Conservation (phyloP, 1,284 basidiomycete genomes). For the Puccinia hordei region DNA sequence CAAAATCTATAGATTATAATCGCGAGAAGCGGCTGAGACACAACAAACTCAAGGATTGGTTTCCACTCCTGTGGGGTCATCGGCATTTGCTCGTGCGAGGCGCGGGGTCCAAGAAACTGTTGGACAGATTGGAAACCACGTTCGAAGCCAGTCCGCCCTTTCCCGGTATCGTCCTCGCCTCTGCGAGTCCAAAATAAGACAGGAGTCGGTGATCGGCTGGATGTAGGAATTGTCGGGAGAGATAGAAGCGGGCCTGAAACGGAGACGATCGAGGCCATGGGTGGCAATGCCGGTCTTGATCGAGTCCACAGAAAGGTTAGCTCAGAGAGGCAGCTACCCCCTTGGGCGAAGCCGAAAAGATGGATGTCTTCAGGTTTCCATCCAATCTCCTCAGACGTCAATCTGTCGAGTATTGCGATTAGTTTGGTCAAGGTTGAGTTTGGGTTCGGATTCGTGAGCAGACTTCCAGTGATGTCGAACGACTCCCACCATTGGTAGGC, state of each 20-base stretch:
- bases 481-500: slow-evolving; percentile 86
- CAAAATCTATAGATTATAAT: background rate
- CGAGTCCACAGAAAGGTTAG: slow-evolving; percentile 65
- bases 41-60: slow-evolving; percentile 39
- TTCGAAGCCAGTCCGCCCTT: slow-evolving; percentile 18
- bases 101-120: slow-evolving; percentile 1
- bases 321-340: slow-evolving; percentile 77
- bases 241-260: slow-evolving; percentile 74
- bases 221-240: slow-evolving; percentile 67
- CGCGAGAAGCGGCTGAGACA: background rate
- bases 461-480: slow-evolving; percentile 75
- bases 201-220: slow-evolving; percentile 67
- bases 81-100: slow-evolving; percentile 7
- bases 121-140: slow-evolving; percentile 29
- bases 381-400: slow-evolving; percentile 64
- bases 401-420: slow-evolving; percentile 65
- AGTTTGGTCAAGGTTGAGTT: slow-evolving; percentile 68
- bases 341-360: slow-evolving; percentile 85
- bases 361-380: slow-evolving; percentile 75
- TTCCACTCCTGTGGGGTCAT: slow-evolving; percentile 45
- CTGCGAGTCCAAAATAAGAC: slow-evolving; percentile 35
- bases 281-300: slow-evolving; percentile 55
- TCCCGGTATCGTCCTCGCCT: slow-evolving; percentile 22
- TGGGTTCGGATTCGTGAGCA: slow-evolving; percentile 72
- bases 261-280: slow-evolving; percentile 70